Conservation (phyloP, 495 filamentous ascomycete species). For the Collariella sp. region DNA sequence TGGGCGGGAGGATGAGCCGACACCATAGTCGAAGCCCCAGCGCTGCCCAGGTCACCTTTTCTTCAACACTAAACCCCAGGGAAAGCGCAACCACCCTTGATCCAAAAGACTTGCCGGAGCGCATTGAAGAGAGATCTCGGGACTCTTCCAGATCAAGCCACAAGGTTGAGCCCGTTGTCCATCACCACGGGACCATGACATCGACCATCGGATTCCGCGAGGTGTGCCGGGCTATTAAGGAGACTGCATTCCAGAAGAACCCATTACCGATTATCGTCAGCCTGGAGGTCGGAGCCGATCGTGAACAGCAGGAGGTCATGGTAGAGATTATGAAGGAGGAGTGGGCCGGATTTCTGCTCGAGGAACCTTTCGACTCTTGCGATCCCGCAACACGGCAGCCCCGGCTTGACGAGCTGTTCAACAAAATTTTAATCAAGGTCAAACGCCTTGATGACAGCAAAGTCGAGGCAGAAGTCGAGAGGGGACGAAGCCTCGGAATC, state of each 20-base stretch:
- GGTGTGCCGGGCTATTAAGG: slow-evolving; percentile 71
- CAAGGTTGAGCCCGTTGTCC: slow-evolving; percentile 20
- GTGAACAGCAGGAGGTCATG: slow-evolving; percentile 80
- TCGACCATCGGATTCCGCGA: slow-evolving; percentile 77
- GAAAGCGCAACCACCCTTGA: slow-evolving; percentile 22
- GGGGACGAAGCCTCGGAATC: slow-evolving; percentile 20
- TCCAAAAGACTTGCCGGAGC: slow-evolving; percentile 17
- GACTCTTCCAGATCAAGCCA: slow-evolving; percentile 21
- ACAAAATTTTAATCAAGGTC: slow-evolving; percentile 87
- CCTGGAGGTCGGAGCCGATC: slow-evolving; percentile 76
- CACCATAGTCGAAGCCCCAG: slow-evolving; percentile 18
- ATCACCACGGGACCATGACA: slow-evolving; percentile 63
- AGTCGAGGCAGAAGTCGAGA: slow-evolving; percentile 15
- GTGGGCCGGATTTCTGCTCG: slow-evolving; percentile 67
- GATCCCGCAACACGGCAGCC: slow-evolving; percentile 54
- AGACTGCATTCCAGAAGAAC: slow-evolving; percentile 64
- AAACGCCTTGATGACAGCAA: slow-evolving; percentile 52
- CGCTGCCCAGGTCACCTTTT: slow-evolving; percentile 4
- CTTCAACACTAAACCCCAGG: slow-evolving; percentile 7
- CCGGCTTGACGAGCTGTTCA: slow-evolving; percentile 54
- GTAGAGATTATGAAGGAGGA: slow-evolving; percentile 85
- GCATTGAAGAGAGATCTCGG: slow-evolving; percentile 14
- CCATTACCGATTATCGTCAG: slow-evolving; percentile 81
- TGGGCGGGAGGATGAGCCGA: slow-evolving; percentile 21
- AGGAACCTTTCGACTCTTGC: slow-evolving; percentile 38